A percentile compares a stretch with the other conserved stretches of the same genome.
These are phyloP conservation scores for Aureobasidium sp. DNA, from an alignment of 2,329 filamentous ascomycete species.

Conservation along the genomic window DNA sequence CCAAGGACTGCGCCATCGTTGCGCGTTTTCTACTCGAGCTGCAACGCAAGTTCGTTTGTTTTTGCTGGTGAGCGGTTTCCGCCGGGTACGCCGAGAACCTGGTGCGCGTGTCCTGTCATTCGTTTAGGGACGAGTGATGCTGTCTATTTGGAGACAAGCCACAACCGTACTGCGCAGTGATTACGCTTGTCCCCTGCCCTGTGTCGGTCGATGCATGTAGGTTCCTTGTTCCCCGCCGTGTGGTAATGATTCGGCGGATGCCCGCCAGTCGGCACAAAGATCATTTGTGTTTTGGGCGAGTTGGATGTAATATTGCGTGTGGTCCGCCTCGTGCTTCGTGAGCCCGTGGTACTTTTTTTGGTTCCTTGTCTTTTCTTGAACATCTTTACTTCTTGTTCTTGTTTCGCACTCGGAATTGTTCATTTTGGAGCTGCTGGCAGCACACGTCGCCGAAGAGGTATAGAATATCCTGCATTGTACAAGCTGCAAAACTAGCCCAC, in stretches of 20 bases:
- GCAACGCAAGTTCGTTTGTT: background rate
- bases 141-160: background rate
- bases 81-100: background rate
- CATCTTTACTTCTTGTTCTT: background rate
- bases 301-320: conserved; percentile 7
- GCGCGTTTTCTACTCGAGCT: background rate
- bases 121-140: background rate
- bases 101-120: conserved; percentile 1
- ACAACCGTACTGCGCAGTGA: conserved; percentile 5
- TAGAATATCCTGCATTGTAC: background rate
- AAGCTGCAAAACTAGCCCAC: background rate
- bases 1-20: conserved; percentile 5
- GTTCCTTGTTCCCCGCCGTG: conserved; percentile 6
- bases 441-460: background rate
- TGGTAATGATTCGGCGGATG: background rate
- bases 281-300: background rate
- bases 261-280: background rate
- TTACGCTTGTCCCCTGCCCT: background rate
- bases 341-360: background rate
- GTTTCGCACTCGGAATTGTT: background rate
- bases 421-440: background rate
- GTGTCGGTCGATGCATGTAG: background rate
- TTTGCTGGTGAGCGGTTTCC: background rate
- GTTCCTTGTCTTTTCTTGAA: background rate
- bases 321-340: conserved; percentile 1